A percentile compares a stretch with the other conserved stretches of the same genome.
phyloP scores from a whole-genome alignment of 176 grass and related monocot species.

The Aegilops speltoides region DNA sequence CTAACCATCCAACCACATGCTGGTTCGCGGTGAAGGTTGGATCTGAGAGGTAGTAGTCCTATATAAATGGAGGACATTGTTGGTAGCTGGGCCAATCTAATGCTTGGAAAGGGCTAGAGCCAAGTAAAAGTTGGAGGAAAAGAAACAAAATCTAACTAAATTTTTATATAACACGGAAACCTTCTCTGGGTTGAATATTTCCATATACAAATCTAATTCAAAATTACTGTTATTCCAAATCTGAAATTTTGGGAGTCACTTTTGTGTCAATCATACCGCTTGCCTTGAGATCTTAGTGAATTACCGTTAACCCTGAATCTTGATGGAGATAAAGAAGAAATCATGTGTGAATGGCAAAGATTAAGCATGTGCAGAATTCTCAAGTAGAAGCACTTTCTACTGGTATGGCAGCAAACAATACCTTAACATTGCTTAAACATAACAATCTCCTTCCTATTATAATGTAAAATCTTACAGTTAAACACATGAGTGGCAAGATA shows the following conservation, averaged over 20 bases:
- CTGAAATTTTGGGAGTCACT: conserved; percentile 43
- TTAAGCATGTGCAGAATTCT: neutral
- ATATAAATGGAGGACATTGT: too few relatives aligned
- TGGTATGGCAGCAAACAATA: neutral
- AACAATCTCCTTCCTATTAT: neutral
- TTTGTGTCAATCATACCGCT: conserved; percentile 36
- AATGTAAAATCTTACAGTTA: neutral
- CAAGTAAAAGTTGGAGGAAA: too few relatives aligned
- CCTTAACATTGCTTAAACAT: neutral
- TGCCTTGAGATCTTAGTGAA: conserved; percentile 35
- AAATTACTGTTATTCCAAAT: conserved; percentile 48
- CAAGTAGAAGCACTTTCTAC: neutral
- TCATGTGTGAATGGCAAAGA: neutral
- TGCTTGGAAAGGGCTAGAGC: too few relatives aligned
- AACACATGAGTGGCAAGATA: neutral
- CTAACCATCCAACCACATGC: too few relatives aligned
- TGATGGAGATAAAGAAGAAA: conserved; percentile 53
- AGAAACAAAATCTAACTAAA: too few relatives aligned
- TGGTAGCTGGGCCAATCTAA: too few relatives aligned
- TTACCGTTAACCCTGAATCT: conserved; percentile 48
- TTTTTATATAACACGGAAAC: too few relatives aligned
- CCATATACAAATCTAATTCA: neutral
- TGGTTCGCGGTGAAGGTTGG: too few relatives aligned
- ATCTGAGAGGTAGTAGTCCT: too few relatives aligned
- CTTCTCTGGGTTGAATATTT: too few relatives aligned